phyloP scores from a whole-genome alignment of 768 basidiomycete genomes.

The Cystobasidium onofrii region DNA sequence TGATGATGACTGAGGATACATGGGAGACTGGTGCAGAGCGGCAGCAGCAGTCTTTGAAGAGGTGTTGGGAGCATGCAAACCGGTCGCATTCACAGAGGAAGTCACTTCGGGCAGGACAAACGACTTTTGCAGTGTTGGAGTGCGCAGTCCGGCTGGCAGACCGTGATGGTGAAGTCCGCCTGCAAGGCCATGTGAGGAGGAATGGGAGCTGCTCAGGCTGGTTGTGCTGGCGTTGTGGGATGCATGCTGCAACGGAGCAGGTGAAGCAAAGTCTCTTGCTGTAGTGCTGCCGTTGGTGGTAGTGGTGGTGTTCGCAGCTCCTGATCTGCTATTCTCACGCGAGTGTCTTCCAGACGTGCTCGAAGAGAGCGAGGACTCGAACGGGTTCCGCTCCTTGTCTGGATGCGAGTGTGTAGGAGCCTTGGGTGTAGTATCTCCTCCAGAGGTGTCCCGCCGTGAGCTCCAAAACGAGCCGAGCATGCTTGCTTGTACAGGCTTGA shows the following conservation, averaged over 20 bases:
- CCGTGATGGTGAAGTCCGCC: neutral
- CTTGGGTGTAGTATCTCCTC: conserved; percentile 21
- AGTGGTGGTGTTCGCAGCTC: neutral
- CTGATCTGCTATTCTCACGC: conserved; percentile 20
- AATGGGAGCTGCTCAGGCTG: neutral
- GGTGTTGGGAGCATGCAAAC: neutral
- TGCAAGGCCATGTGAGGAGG: neutral
- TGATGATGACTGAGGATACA: neutral
- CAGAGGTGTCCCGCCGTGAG: conserved; percentile 3
- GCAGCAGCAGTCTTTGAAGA: conserved; percentile 10
- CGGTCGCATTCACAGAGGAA: neutral
- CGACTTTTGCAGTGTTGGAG: conserved; percentile 26
- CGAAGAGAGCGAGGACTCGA: conserved; percentile 10
- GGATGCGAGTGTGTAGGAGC: neutral
- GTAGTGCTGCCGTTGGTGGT: neutral
- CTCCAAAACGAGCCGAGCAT: conserved; percentile 25
- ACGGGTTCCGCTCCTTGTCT: conserved; percentile 18
- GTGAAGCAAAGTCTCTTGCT: neutral
- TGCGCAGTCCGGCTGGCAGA: conserved; percentile 20
- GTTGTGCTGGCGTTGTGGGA: neutral
- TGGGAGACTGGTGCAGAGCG: conserved; percentile 22
- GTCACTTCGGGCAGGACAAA: conserved; percentile 19
- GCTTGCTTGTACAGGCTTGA: neutral
- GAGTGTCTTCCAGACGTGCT: neutral
- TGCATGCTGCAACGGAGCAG: neutral